Evolutionary conservation across 768 basidiomycete species (phyloP).

Genomic region (Hortiboletus flavorubellus): DNA sequence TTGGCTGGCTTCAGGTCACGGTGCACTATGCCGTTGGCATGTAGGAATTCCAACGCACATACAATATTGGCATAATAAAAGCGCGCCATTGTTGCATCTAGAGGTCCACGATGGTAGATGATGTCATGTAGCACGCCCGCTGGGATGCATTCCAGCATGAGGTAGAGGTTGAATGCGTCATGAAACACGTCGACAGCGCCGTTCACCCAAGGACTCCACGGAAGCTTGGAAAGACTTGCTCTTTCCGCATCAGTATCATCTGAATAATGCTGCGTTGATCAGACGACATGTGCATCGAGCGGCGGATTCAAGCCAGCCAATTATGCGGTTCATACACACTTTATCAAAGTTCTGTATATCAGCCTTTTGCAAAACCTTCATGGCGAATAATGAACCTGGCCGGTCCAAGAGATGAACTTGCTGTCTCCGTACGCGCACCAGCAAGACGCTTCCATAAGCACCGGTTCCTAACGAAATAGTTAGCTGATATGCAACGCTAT

Average conservation of each 20-base stretch:
- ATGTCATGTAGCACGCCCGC: constrained; percentile 40
- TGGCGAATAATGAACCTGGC: constrained; percentile 40
- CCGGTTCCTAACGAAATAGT: constrained; percentile 37
- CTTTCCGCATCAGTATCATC: constrained; percentile 42
- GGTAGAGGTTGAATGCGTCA: constrained; percentile 48
- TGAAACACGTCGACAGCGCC: constrained; percentile 44
- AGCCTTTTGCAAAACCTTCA: constrained; percentile 43
- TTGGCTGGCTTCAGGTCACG: constrained; percentile 60
- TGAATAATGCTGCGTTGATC: constrained; percentile 21
- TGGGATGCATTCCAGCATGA: constrained; percentile 49
- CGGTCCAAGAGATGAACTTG: constrained; percentile 32
- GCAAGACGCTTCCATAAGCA: constrained; percentile 39
- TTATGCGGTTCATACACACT: constrained; percentile 15
- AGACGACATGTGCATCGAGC: neutral
- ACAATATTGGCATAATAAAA: constrained; percentile 59
- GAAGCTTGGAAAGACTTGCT: constrained; percentile 36
- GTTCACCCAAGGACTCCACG: constrained; percentile 54
- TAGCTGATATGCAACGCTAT: neutral
- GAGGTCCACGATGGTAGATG: constrained; percentile 31
- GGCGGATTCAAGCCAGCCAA: neutral
- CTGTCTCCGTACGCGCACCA: constrained; percentile 36
- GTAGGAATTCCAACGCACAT: constrained; percentile 47
- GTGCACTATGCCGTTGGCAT: constrained; percentile 43
- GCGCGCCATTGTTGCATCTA: constrained; percentile 32
- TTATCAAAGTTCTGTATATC: constrained; percentile 31